These are phyloP conservation scores for Brassica juncea DNA, from an alignment of 345 rosid genomes.

Conservation along the genomic window DNA sequence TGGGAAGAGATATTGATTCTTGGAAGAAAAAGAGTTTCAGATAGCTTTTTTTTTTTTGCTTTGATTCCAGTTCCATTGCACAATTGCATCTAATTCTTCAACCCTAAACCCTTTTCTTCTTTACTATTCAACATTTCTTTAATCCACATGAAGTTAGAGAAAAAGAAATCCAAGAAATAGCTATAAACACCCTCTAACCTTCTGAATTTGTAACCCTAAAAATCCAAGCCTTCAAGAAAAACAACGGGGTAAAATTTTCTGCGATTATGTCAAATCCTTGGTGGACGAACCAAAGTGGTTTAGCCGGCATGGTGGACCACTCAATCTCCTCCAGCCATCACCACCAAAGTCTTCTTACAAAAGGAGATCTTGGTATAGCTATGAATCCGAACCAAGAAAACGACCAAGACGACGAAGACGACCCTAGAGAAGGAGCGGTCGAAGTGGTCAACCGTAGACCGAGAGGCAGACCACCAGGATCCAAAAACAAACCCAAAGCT, in stretches of 20 bases:
- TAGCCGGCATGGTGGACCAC: constrained; percentile 54
- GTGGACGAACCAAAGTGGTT: constrained; percentile 68
- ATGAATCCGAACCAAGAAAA: constrained; percentile 45
- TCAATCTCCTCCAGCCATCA: constrained; percentile 46
- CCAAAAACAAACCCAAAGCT: constrained; percentile 78
- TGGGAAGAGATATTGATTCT: constrained; percentile 34
- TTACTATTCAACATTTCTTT: constrained; percentile 14
- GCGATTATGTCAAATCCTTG: constrained; percentile 69
- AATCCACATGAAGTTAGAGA: background rate
- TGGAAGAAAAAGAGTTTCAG: constrained; percentile 21
- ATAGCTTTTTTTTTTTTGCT: constrained; percentile 17
- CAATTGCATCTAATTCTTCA: constrained; percentile 60
- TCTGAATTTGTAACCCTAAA: constrained; percentile 34
- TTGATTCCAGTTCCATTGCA: constrained; percentile 49
- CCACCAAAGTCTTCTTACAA: constrained; percentile 45
- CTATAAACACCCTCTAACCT: constrained; percentile 42
- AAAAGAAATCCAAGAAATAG: background rate
- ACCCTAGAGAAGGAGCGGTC: constrained; percentile 68
- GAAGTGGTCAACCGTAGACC: constrained; percentile 71
- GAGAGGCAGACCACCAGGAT: constrained; percentile 82
- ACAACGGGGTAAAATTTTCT: background rate
- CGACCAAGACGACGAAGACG: constrained; percentile 62
- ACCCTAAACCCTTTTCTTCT: constrained; percentile 25
- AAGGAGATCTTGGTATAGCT: constrained; percentile 52
- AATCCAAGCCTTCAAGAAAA: constrained; percentile 5